Conservation (phyloP, 2,329 filamentous ascomycete species). For the Mycosphaerella arachidis region DNA sequence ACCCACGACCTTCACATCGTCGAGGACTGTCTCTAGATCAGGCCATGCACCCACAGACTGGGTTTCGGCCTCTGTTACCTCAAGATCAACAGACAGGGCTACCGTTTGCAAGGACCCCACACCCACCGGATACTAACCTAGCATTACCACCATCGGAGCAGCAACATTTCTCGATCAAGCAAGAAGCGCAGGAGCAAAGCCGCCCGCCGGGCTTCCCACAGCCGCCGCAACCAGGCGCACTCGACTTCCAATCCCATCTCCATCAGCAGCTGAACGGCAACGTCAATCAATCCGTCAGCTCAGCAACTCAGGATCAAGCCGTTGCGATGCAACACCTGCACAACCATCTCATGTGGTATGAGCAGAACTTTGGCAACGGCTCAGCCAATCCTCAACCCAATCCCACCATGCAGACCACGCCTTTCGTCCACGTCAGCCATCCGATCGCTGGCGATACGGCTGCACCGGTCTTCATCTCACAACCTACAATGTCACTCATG, state of each 20-base stretch:
- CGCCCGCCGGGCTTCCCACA: conserved; percentile 63
- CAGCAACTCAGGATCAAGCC: conserved; percentile 20
- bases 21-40: conserved; percentile 81
- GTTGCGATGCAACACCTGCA: conserved; percentile 27
- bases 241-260: conserved; percentile 42
- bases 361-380: conserved; percentile 22
- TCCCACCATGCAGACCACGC: conserved; percentile 13
- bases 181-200: conserved; percentile 86
- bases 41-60: conserved; percentile 29
- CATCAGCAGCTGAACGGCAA: conserved; percentile 49
- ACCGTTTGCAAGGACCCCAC: conserved; percentile 39
- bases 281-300: conserved; percentile 25
- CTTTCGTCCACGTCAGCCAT: conserved; percentile 23
- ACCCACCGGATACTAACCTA: conserved; percentile 47
- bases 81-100: conserved; percentile 34
- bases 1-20: conserved; percentile 55
- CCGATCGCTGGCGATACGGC: conserved; percentile 17
- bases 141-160: conserved; percentile 61
- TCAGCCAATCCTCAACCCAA: conserved; percentile 13
- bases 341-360: conserved; percentile 30
- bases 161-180: conserved; percentile 69
- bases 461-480: conserved; percentile 21
- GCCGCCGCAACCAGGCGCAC: conserved; percentile 23
- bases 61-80: conserved; percentile 53
- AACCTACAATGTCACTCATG: conserved; percentile 24